Conservation (phyloP, 1,139 yeast species). For the Entelexis paramagnoliae region DNA sequence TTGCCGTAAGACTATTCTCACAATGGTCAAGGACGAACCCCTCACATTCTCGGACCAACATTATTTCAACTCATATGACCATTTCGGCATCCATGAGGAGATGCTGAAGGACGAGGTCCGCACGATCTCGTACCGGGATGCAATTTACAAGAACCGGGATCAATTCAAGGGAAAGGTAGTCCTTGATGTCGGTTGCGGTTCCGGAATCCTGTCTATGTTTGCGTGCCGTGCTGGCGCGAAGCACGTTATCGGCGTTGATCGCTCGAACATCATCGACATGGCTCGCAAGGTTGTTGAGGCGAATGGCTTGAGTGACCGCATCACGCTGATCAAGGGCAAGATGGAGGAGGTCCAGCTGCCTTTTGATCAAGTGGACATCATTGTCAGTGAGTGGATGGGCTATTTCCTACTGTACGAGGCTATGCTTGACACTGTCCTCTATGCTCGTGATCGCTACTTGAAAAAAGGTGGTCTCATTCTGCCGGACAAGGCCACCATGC, state of each 20-base stretch:
- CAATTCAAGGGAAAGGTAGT: constrained; percentile 88
- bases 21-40: background rate
- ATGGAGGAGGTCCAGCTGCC: constrained; percentile 90
- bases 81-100: constrained; percentile 96
- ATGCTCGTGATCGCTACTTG: constrained; percentile 87
- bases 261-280: constrained; percentile 92
- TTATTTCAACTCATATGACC: constrained; percentile 90
- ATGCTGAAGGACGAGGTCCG: constrained; percentile 95
- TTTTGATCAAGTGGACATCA: constrained; percentile 70
- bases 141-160: constrained; percentile 83
- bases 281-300: constrained; percentile 75
- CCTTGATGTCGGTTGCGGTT: constrained; percentile 98
- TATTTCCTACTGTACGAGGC: constrained; percentile 91
- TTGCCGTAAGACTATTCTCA: background rate
- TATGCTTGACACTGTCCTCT: constrained; percentile 92
- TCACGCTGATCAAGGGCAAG: constrained; percentile 84
- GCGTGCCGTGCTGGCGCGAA: constrained; percentile 98
- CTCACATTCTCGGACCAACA: constrained; percentile 51
- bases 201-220: constrained; percentile 94
- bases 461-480: constrained; percentile 80
- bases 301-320: constrained; percentile 79
- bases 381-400: constrained; percentile 99
- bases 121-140: constrained; percentile 83
- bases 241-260: constrained; percentile 93
- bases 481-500: constrained; percentile 90